phyloP scores from a whole-genome alignment of 352 stramenopile genomes.

The Globisporangium alternatum region DNA sequence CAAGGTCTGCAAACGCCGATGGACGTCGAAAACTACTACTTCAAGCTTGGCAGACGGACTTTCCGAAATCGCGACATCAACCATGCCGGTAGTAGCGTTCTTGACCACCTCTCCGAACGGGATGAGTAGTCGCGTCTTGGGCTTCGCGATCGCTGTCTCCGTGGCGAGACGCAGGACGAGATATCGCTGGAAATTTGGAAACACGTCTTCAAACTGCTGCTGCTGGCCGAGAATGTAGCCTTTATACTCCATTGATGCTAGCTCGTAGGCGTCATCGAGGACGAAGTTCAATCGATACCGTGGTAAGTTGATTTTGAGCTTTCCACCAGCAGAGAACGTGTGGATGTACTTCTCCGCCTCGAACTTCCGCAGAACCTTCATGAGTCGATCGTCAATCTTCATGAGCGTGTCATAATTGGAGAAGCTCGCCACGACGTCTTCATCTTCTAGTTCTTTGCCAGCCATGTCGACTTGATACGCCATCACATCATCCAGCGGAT shows the following conservation, averaged over 20 bases:
- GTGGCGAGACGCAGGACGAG: conserved; percentile 25
- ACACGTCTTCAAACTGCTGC: conserved; percentile 41
- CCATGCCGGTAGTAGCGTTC: conserved; percentile 2
- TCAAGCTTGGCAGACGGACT: conserved; percentile 17
- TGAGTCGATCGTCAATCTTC: conserved; percentile 10
- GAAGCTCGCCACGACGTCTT: conserved; percentile 15
- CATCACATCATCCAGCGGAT: conserved; percentile 7
- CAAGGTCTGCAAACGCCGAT: conserved; percentile 33
- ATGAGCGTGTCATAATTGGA: conserved; percentile 28
- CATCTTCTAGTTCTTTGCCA: conserved; percentile 20
- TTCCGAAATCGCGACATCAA: conserved; percentile 22
- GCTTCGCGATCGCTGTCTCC: conserved; percentile 15
- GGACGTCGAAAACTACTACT: conserved; percentile 28
- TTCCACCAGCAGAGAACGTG: conserved; percentile 15
- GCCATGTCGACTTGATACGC: conserved; percentile 36
- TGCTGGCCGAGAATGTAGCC: conserved; percentile 32
- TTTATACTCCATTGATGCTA: conserved; percentile 35
- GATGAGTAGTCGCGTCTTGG: conserved; percentile 28
- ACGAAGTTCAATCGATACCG: conserved; percentile 40
- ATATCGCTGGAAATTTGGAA: conserved; percentile 39
- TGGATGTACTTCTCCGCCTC: conserved; percentile 35
- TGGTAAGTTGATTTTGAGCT: conserved; percentile 39
- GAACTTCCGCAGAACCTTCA: conserved; percentile 37
- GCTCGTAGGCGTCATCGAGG: conserved; percentile 14
- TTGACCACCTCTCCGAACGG: conserved; percentile 28